A percentile compares a stretch with the other conserved stretches of the same genome.
These are phyloP conservation scores for Geosmithia putterillii DNA, from an alignment of 2,329 filamentous ascomycete genomes.

Conservation along the genomic window DNA sequence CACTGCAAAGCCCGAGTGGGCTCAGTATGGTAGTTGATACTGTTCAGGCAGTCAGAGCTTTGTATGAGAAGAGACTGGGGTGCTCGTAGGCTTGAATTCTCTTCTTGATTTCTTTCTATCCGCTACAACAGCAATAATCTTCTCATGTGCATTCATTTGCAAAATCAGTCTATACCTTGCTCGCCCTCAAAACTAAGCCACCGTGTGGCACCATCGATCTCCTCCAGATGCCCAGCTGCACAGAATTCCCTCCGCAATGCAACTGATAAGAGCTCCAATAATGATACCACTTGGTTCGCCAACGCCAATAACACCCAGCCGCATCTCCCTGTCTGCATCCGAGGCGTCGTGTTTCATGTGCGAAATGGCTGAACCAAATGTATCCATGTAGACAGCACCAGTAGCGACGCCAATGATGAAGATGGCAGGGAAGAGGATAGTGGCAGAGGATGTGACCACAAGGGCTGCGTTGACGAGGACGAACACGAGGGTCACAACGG, in stretches of 20 bases:
- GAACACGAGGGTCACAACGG: neutral
- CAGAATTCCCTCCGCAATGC: constrained; percentile 10
- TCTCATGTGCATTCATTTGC: too few relatives aligned
- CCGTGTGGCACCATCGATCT: constrained; percentile 14
- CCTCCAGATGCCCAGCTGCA: constrained; percentile 7
- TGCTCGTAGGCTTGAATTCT: too few relatives aligned
- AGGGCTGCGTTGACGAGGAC: constrained; percentile 7
- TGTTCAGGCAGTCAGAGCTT: too few relatives aligned
- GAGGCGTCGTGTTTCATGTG: constrained; percentile 7
- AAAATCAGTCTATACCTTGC: too few relatives aligned
- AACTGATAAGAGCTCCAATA: constrained; percentile 12
- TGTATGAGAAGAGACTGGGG: too few relatives aligned
- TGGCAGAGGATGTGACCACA: constrained; percentile 9
- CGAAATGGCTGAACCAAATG: constrained; percentile 6
- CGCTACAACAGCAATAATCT: constrained; percentile 11
- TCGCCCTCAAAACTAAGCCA: too few relatives aligned
- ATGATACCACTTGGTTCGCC: constrained; percentile 16
- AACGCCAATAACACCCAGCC: constrained; percentile 12
- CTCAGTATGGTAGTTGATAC: too few relatives aligned
- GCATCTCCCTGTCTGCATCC: constrained; percentile 12
- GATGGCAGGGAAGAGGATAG: constrained; percentile 11
- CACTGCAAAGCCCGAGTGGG: too few relatives aligned
- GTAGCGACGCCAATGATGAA: constrained; percentile 13
- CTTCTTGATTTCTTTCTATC: too few relatives aligned
- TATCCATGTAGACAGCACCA: constrained; percentile 15